These are phyloP conservation scores for Thalassiosira livingstoniorum DNA, from an alignment of 352 stramenopile genomes.

Conservation along the genomic window DNA sequence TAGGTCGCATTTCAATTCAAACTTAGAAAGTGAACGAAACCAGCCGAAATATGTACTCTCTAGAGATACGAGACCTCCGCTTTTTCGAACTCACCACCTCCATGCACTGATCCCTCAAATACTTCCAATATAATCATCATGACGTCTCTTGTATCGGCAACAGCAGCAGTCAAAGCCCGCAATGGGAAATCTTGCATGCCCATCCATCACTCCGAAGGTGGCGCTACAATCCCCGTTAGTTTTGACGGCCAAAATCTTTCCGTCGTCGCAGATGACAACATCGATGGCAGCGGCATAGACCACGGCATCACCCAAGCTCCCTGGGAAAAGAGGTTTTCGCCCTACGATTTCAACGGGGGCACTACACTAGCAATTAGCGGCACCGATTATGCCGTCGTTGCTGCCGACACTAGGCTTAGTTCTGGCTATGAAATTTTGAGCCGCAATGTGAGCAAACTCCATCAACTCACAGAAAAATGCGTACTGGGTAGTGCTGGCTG, in stretches of 20 bases:
- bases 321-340: conserved; percentile 79
- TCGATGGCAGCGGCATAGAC: conserved; percentile 58
- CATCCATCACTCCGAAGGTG: conserved; percentile 59
- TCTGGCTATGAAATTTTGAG: conserved; percentile 97
- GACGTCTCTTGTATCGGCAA: conserved; percentile 39
- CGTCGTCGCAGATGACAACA: conserved; percentile 26
- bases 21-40: too few relatives aligned
- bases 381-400: conserved; percentile 95
- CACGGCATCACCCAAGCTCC: conserved; percentile 76
- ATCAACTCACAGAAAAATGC: conserved; percentile 81
- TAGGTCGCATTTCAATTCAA: too few relatives aligned
- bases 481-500: conserved; percentile 88
- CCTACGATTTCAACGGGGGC: conserved; percentile 87
- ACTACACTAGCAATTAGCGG: conserved; percentile 93
- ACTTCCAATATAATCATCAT: conserved; percentile 40
- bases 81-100: too few relatives aligned
- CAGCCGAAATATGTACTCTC: too few relatives aligned
- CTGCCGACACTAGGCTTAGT: conserved; percentile 94
- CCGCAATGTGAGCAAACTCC: conserved; percentile 91
- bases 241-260: conserved; percentile 53
- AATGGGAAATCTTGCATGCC: conserved; percentile 55
- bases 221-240: conserved; percentile 42
- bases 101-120: too few relatives aligned
- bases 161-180: conserved; percentile 31
- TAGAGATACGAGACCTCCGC: too few relatives aligned